Evolutionary conservation across 2,329 filamentous ascomycete genomes (phyloP).

Genomic region (Biscogniauxia marginata): DNA sequence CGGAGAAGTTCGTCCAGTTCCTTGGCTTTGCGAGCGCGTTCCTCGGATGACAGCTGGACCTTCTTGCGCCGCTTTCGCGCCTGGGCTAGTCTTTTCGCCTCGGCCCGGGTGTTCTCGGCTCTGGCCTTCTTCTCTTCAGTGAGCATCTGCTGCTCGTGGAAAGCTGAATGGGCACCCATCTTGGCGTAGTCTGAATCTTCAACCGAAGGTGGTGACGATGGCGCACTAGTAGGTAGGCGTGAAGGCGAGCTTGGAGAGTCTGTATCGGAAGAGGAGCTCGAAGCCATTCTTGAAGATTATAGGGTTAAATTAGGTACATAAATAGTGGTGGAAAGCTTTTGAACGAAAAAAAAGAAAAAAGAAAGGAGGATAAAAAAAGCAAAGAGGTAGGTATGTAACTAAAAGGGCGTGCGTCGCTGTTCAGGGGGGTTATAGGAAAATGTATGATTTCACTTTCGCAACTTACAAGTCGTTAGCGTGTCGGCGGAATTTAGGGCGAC

Average conservation of each 20-base stretch:
- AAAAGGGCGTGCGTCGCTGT: background rate
- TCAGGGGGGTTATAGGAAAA: conserved; percentile 4
- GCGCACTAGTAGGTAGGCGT: conserved; percentile 16
- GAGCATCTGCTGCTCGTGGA: conserved; percentile 33
- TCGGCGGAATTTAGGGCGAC: conserved; percentile 22
- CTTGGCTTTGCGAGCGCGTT: conserved; percentile 56
- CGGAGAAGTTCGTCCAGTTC: conserved; percentile 59
- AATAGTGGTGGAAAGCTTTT: background rate
- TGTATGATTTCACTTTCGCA: conserved; percentile 28
- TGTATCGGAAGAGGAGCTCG: conserved; percentile 14
- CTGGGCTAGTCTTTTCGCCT: conserved; percentile 42
- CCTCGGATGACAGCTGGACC: conserved; percentile 47
- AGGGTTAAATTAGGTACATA: background rate
- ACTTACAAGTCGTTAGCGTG: conserved; percentile 25
- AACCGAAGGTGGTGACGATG: conserved; percentile 23
- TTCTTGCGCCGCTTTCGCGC: conserved; percentile 42
- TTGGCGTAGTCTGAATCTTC: conserved; percentile 12
- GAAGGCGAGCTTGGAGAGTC: conserved; percentile 20
- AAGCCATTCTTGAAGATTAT: conserved; percentile 16
- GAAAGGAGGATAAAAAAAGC: background rate
- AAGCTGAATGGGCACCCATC: conserved; percentile 27
- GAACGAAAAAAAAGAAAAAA: background rate
- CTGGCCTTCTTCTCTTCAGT: conserved; percentile 47
- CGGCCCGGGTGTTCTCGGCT: conserved; percentile 47
- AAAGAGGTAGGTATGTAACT: background rate